A percentile compares a stretch with the other conserved stretches of the same genome.
These are phyloP conservation scores for Polychaeton citri DNA, from an alignment of 2,329 filamentous ascomycete genomes.

Conservation along the genomic window DNA sequence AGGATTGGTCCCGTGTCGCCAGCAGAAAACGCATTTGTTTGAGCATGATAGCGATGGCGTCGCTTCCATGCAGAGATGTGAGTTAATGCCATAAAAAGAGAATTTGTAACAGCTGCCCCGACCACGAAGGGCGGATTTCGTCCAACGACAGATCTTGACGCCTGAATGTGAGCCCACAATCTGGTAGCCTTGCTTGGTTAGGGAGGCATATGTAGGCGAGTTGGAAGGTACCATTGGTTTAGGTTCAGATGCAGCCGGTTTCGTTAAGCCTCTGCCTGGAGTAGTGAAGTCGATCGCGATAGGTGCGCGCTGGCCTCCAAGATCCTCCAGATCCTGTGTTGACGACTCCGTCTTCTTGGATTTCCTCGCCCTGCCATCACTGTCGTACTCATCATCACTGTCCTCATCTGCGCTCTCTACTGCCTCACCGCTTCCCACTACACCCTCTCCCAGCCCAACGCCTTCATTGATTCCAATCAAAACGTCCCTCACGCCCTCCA, in stretches of 20 bases:
- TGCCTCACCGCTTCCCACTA: constrained; percentile 68
- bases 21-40: constrained; percentile 98
- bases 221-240: constrained; percentile 93
- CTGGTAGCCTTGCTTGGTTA: constrained; percentile 93
- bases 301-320: constrained; percentile 44
- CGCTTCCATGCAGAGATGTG: constrained; percentile 96
- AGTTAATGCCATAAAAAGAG: constrained; percentile 92
- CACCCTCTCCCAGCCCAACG: constrained; percentile 49
- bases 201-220: constrained; percentile 74
- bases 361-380: constrained; percentile 12
- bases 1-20: constrained; percentile 93
- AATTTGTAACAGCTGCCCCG: constrained; percentile 96
- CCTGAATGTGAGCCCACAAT: constrained; percentile 93
- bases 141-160: constrained; percentile 97
- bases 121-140: constrained; percentile 86
- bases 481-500: constrained; percentile 56
- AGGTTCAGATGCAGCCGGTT: constrained; percentile 29
- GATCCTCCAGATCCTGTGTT: constrained; percentile 73
- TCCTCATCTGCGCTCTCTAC: constrained; percentile 74
- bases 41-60: constrained; percentile 90
- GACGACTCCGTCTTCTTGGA: constrained; percentile 21
- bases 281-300: constrained; percentile 82
- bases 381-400: constrained; percentile 29
- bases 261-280: constrained; percentile 41
- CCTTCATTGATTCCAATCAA: constrained; percentile 45